Evolutionary conservation across 2,329 filamentous ascomycete species (phyloP).

Genomic region (Xylariaceae sp.): DNA sequence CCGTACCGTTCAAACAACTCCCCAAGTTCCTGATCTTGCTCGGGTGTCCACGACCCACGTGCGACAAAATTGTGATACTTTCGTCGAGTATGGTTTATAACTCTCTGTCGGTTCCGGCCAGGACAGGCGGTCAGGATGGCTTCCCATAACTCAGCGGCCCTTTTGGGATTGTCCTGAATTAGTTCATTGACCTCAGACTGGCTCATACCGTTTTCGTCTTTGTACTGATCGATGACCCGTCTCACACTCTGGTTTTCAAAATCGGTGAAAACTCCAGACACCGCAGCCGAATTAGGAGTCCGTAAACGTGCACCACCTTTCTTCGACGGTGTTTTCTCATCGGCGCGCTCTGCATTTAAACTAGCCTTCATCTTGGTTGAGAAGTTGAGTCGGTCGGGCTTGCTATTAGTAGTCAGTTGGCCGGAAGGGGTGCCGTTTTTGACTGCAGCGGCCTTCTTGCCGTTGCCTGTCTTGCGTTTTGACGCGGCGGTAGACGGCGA

Average conservation of each 20-base stretch:
- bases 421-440: constrained; percentile 8
- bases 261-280: constrained; percentile 39
- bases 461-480: constrained; percentile 15
- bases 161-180: constrained; percentile 31
- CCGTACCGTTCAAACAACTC: constrained; percentile 42
- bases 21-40: constrained; percentile 52
- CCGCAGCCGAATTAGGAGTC: constrained; percentile 9
- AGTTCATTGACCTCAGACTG: constrained; percentile 45
- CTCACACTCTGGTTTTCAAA: constrained; percentile 40
- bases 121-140: constrained; percentile 44
- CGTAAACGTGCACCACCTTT: constrained; percentile 1
- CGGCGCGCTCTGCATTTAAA: neutral
- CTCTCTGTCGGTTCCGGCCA: constrained; percentile 45
- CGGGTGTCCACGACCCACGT: constrained; percentile 52
- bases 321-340: constrained; percentile 7
- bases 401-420: constrained; percentile 14
- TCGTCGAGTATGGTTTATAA: constrained; percentile 53
- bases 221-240: constrained; percentile 40
- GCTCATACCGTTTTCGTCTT: constrained; percentile 38
- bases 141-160: constrained; percentile 44
- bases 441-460: neutral
- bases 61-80: constrained; percentile 61
- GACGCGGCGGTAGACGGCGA: constrained; percentile 21
- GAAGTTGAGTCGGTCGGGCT: constrained; percentile 20
- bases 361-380: constrained; percentile 20